Evolutionary conservation across 139 green algal species (phyloP), one percentile per base, ranked within the genome.

Genomic region (Tetradesmus obliquus): DNA sequence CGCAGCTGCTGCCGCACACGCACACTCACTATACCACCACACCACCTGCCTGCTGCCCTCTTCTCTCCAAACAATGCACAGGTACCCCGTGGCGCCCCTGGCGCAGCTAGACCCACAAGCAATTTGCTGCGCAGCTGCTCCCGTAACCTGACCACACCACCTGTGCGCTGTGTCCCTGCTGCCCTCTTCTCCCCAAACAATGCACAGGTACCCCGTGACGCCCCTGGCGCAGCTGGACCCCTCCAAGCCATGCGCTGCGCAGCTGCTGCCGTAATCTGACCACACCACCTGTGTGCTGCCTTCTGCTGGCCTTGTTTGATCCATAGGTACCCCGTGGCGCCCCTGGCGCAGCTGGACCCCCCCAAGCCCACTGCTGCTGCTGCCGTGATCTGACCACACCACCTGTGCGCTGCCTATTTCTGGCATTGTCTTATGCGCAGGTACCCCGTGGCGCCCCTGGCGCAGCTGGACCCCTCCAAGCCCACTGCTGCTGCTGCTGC

Each of bases 21-120:
- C 32, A 45, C 32, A 45, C 32, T 45, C 32, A 45, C 32, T 45
- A 45, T 45, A 45, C 32, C 32, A 45, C 32, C 32, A 45, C 32
- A 45, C 32, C 32, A 45, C 32, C 32, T 45, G 0, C 32, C 32
- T 45, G 32, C 32, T 45, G 32, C 32, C 32, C 32, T 45, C 32
- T 45, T 45, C 32, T 45, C 32, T 45, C 32, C 32, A 45, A 45
- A 45, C 32, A 45, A 45, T 45, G 32, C 32, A 45, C 32, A 45
- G 91, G 91, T 93, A 91, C 55, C 85, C 91, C 12, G 85, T 89
- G 6, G 66, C 71, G 17, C 12, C 72, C 20, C 10, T 88, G 19
- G 58, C 79, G n/a, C 82, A 88, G 45, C 85, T 93, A 3, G 57
- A 93, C 85, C n/a, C 22, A n/a, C 8, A 45, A 54, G 24, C 86